These are phyloP conservation scores for Colletotrichum sojae DNA, from an alignment of 2,329 filamentous ascomycete genomes.

Conservation along the genomic window DNA sequence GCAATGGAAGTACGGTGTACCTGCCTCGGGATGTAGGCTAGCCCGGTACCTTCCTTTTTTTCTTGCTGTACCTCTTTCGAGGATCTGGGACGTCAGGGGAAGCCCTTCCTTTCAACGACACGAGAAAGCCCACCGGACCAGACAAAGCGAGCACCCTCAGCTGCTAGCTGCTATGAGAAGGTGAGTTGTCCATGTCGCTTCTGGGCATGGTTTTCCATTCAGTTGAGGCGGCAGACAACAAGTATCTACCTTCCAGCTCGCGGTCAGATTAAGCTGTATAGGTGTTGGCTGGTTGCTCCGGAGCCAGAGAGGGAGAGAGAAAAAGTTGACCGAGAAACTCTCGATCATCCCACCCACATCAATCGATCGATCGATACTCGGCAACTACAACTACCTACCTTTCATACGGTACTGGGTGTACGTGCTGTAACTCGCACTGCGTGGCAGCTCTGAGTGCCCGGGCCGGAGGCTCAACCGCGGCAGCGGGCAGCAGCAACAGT, in stretches of 20 bases:
- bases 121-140: slow-evolving; percentile 15
- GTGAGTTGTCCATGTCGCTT: slow-evolving; percentile 29
- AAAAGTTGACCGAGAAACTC: slow-evolving; percentile 7
- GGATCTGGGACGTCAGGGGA: slow-evolving; percentile 25
- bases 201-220: neutral
- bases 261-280: neutral
- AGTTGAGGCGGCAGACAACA: neutral
- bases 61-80: too few relatives aligned
- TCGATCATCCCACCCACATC: slow-evolving; percentile 21
- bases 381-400: neutral
- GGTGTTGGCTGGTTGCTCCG: neutral
- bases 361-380: slow-evolving; percentile 37
- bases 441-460: neutral
- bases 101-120: slow-evolving; percentile 27
- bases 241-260: slow-evolving; percentile 7
- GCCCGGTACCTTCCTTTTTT: too few relatives aligned
- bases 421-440: neutral
- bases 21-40: too few relatives aligned
- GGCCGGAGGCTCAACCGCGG: slow-evolving; percentile 23
- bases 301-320: neutral
- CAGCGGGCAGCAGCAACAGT: slow-evolving; percentile 11
- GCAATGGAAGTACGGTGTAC: too few relatives aligned
- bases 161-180: slow-evolving; percentile 23
- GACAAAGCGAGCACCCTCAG: slow-evolving; percentile 16
- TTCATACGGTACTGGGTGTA: neutral